Evolutionary conservation across 306 rosid genomes (phyloP), one percentile per base, ranked within the genome.

Genomic region (Prosopis cineraria): DNA sequence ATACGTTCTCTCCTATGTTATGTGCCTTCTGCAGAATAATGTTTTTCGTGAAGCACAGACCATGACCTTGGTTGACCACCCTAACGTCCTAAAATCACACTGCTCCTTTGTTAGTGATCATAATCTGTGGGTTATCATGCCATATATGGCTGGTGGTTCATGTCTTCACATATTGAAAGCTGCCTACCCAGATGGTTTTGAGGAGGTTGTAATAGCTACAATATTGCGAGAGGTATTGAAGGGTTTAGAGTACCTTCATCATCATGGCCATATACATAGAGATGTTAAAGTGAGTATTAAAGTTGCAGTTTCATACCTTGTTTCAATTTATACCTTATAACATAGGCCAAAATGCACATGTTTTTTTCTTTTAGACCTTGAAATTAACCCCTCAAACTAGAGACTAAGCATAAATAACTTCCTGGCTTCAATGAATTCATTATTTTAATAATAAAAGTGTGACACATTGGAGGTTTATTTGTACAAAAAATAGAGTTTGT

Each of bases 131-230:
- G 94, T 95, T 53, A 94, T 95, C 75, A 95, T 93, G 99, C 98
- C 99, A 9, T 95, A 76, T 81, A 90, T 95, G 99, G 66, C 92
- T 2, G 98, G 99, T 3, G 99, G 98, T 17, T 95, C 98, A 2
- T 92, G 99, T 80, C 97, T 95, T 52, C 97, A 93, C 83, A 95
- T 95, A 70, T 79, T 95, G 78, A 95, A 95, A 84, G 96, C 99
- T 19, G 95, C 89, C 7, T 87, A 86, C 73, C 90, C 97, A 0
- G 93, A 91, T 65, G 99, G 99, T 25, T 90, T 93, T 37, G 98
- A 87, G 73, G 98, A 95, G 84, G 88, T 76, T 19, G 90, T 85
- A 45, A 93, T 95, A 29, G 99, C 99, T 2, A 95, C 97, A 25
- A 62, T 95, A 30, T 85, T 95, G 24, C 88, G 88, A 7, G 99